Conservation (phyloP, 2,329 filamentous ascomycete species). For the Pyrenochaeta sp. region DNA sequence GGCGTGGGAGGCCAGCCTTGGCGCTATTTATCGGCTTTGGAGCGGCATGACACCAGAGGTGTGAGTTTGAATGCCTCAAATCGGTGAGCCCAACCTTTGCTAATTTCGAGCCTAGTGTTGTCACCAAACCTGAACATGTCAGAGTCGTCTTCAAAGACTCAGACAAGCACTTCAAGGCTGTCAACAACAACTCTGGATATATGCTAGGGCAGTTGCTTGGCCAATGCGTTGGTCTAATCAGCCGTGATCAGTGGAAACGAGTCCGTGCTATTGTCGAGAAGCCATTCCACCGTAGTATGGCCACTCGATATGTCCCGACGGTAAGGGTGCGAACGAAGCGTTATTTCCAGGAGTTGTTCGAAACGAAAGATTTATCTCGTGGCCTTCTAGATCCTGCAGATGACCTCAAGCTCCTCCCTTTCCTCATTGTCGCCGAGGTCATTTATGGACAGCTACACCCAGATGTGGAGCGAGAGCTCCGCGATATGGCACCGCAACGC, state of each 20-base stretch:
- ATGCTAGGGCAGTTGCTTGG: constrained; percentile 53
- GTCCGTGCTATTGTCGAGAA: constrained; percentile 27
- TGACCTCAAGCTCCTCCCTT: constrained; percentile 48
- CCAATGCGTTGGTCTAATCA: constrained; percentile 54
- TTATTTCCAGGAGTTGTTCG: constrained; percentile 10
- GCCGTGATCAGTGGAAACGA: constrained; percentile 34
- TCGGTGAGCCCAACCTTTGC: background rate
- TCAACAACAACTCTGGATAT: constrained; percentile 53
- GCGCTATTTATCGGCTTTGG: constrained; percentile 46
- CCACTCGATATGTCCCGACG: background rate
- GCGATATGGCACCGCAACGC: constrained; percentile 28
- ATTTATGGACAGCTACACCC: constrained; percentile 47
- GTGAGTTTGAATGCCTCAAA: constrained; percentile 36
- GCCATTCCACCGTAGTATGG: constrained; percentile 20
- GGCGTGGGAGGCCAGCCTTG: constrained; percentile 44
- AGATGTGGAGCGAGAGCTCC: constrained; percentile 32
- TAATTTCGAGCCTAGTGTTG: constrained; percentile 36
- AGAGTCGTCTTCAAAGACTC: constrained; percentile 54
- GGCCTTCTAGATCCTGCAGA: constrained; percentile 33
- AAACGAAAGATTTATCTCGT: constrained; percentile 8
- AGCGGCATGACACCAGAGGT: constrained; percentile 51
- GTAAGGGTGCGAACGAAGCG: constrained; percentile 3
- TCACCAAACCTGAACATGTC: constrained; percentile 48
- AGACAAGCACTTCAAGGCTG: constrained; percentile 53
- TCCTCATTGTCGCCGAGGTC: constrained; percentile 50